phyloP scores from a whole-genome alignment of 169 alveolate genomes.

The Cryptosporidium sp. region DNA sequence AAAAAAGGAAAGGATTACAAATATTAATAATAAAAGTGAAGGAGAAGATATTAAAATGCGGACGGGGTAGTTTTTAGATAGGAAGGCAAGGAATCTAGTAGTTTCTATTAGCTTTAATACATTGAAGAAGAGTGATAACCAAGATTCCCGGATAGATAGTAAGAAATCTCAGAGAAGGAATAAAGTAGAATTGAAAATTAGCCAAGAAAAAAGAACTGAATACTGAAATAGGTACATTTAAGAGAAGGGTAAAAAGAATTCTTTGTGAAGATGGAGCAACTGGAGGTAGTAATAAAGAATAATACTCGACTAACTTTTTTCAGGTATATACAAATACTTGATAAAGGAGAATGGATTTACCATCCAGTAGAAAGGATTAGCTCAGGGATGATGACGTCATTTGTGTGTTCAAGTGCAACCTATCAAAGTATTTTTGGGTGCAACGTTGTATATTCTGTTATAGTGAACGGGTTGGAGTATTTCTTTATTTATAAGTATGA shows the following conservation, averaged over 20 bases:
- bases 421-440: conserved; percentile 33
- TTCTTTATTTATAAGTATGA: conserved; percentile 53
- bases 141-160: not conserved
- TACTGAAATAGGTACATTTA: not conserved
- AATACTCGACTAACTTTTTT: conserved; percentile 61
- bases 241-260: not conserved
- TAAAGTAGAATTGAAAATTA: not conserved
- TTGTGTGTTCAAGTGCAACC: conserved; percentile 47
- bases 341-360: conserved; percentile 68
- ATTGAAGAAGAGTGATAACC: not conserved
- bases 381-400: conserved; percentile 48
- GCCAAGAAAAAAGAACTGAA: not conserved
- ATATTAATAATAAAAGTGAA: not conserved
- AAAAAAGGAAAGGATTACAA: not conserved
- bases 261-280: conserved; percentile 44
- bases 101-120: not conserved
- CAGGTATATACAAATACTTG: conserved; percentile 46
- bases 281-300: conserved; percentile 57
- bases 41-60: not conserved
- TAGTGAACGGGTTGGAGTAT: conserved; percentile 43
- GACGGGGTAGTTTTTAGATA: not conserved
- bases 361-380: conserved; percentile 57
- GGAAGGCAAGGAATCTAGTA: not conserved
- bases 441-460: conserved; percentile 45
- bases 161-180: not conserved